A percentile compares a stretch with the other conserved stretches of the same genome.
phyloP scores from a whole-genome alignment of 2,329 filamentous ascomycete genomes.

The Ophioceras dolichostomum region DNA sequence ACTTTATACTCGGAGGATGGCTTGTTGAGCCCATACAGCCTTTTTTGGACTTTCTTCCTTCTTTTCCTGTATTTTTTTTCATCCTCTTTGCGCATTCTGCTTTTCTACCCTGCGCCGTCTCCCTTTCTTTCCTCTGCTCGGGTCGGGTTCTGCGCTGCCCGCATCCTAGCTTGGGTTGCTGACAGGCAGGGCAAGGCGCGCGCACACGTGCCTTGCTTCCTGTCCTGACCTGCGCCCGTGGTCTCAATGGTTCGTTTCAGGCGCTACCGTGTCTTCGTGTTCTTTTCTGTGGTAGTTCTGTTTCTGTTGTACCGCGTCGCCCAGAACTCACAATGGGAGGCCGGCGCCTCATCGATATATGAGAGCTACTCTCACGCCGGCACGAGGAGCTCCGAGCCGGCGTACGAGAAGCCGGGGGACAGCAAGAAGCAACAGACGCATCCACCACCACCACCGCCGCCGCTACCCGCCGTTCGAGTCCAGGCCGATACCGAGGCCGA shows the following conservation, averaged over 20 bases:
- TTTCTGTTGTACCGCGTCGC: slow-evolving; percentile 40
- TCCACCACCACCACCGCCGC: background rate
- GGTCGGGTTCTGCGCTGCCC: too few species aligned
- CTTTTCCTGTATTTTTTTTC: too few species aligned
- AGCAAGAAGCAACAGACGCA: slow-evolving; percentile 3
- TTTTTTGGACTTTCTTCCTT: too few species aligned
- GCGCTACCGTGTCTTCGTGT: slow-evolving; percentile 47
- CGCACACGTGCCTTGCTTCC: too few species aligned
- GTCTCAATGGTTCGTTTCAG: slow-evolving; percentile 41
- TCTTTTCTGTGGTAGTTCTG: slow-evolving; percentile 40
- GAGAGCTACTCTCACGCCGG: slow-evolving; percentile 4
- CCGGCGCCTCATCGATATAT: slow-evolving; percentile 9
- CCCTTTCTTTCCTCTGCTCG: too few species aligned
- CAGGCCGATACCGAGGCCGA: slow-evolving; percentile 1
- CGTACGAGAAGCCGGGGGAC: background rate
- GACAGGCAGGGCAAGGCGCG: too few species aligned
- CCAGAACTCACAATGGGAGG: slow-evolving; percentile 24
- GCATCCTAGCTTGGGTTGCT: too few species aligned
- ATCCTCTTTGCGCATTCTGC: too few species aligned
- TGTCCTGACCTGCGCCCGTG: too few species aligned
- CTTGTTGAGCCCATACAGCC: too few species aligned
- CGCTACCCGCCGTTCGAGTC: background rate
- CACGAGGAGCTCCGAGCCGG: slow-evolving; percentile 1
- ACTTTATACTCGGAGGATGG: too few species aligned
- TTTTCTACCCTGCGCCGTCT: too few species aligned